Base-by-base conservation (phyloP, 805 yeast species). In the Candida multigemmis region DNA sequence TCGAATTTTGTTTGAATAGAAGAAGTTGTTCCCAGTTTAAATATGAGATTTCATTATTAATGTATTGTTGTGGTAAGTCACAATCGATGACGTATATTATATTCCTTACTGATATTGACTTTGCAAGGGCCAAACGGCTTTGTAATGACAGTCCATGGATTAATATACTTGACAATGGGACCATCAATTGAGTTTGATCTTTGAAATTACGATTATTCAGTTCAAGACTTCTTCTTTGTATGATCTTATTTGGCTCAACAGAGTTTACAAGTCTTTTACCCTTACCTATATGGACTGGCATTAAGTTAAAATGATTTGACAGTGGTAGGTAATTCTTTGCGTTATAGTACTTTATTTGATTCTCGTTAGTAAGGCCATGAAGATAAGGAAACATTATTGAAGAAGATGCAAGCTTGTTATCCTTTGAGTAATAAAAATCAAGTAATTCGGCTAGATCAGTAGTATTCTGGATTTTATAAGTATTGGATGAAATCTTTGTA, bases 1-100 rank as follows among this genome's bases (percentile, higher is more conserved):
- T 38, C 13, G 50, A 44, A 31, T 56, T 51, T 23, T 46, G 35
- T 30, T 38, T 48, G 58, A 60, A 53, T 18, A 55, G 42, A 18
- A 56, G 38, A 21, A 53, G 48, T 28, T 58, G 64, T 35, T 58
- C 65, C 41, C 48, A 39, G 21, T 39, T 37, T 14, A 48, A 36
- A 18, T 37, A 32, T 28, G 34, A 37, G 3, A 16, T 25, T 26
- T 39, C 33, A 16, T 37, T 37, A 22, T 37, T 33, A 27, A 36
- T 27, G 9, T 42, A 35, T 24, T 34, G 32, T n/a, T 38, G 37
- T 6, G 44, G 44, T 14, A 32, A 22, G 9, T 27, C 22, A 11
- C 8, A 12, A 10, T 13, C 16, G 12, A 17, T 11, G 22, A 18
- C 20, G 20, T n/a, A 23, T 12, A 7, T 16, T 10, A 4, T 15